Evolutionary conservation across 768 basidiomycete genomes (phyloP), one percentile per base, ranked within the genome.

Genomic region (Erythrobasidium yunnanense): DNA sequence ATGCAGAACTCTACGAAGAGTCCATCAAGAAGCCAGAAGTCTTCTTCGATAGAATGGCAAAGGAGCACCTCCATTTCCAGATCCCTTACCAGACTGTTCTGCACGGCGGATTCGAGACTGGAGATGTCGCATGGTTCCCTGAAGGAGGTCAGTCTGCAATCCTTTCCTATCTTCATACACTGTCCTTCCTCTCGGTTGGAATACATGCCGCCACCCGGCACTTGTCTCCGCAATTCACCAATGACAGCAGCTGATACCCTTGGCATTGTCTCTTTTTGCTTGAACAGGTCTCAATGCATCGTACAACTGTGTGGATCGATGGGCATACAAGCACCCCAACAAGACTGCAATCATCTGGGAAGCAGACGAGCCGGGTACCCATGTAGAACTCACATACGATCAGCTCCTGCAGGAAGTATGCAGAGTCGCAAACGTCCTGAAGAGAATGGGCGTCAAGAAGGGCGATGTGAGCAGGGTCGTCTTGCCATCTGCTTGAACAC

Each of bases 221-320:
- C 50, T 23, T 52, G 22, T 22, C 50, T 22, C 22, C 11, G 17
- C 20, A 13, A 52, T 27, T 29, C 51, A 22, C 2, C 27, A 7
- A 50, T 20, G 4, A 50, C 17, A 17, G 22, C 5, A 8, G 22
- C 22, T 4, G 6, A 7, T 3, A 52, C n/a, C 29, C 51, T 52
- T 27, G 33, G 34, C 30, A n/a, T 11, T 46, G 30, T 53, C 23
- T 27, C 32, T 50, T 42, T 29, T 45, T 38, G 27, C 23, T 2
- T 27, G 13, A n/a, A 2, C 66, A 65, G 66, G 22, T 15, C 52
- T 74, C 53, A 73, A 74, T 55, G 93, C 86, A 1, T 84, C 90
- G 7, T 97, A 97, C 81, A 99, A 99, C 78, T 93, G 90, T 73
- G 89, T 99, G 54, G 95, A 99, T 76, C 84, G 93, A 65, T 92